Base-by-base conservation (phyloP, 1,284 basidiomycete genomes). In the Cutaneotrichosporon dermatis region DNA sequence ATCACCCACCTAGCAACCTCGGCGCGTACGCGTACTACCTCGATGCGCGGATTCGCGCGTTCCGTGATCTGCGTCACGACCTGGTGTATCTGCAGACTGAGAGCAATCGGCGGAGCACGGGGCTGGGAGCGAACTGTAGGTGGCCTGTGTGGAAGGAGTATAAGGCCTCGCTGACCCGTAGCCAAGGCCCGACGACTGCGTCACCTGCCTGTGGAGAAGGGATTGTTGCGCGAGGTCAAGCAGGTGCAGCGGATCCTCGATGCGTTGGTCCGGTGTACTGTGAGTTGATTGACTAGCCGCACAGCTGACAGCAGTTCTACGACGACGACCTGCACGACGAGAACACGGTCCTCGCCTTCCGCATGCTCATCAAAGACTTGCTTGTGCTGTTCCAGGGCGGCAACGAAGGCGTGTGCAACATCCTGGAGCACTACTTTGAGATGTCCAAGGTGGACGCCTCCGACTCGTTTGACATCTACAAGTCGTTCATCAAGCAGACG, bases 351-450 rank as follows among this genome's bases (percentile, higher is more conserved):
- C 86, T 89, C 1, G 92, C 96, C 1, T 83, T 97, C 61, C 84
- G 91, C 45, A 91, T 99, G 88, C 82, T 96, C n/a, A 89, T 98
- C 66, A 98, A 98, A 74, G 96, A 99, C 75, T 83, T 99, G 6
- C 83, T 99, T 51, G 90, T 96, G 58, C 82, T 99, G 15, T 98
- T 98, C 77, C 94, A 96, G 72, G 93, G 92, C 3, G 89, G 92
- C 61, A 99, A 99, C 70, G 95, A 99, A 74, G 95, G 95, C 58
- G 91, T 98, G 51, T 96, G 97, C 80, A 99, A 98, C 75, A 87
- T 98, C 41, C 83, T 96, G 53, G 96, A 98, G 74, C 90, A 96
- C 79, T 99, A 98, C 79, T 98, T 99, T 73, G 95, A 98, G 74
- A 99, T 99, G 96, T 92, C 92, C 4, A 88, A 90, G 66, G 79